These are phyloP conservation scores for Paraurostyla sp. DNA, from an alignment of 73 alveolate species.

Conservation along the genomic window DNA sequence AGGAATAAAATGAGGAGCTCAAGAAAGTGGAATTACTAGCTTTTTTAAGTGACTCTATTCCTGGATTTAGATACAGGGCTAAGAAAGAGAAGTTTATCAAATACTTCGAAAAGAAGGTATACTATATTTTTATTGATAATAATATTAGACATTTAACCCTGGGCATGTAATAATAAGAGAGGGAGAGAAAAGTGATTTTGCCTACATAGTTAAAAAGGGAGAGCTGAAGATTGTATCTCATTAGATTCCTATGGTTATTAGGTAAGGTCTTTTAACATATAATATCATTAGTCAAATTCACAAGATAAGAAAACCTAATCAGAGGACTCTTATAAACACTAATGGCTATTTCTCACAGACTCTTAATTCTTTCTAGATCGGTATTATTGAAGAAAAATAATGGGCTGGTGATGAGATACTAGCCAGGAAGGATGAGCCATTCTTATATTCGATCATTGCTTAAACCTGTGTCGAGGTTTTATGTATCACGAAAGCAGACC, in stretches of 20 bases:
- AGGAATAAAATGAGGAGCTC: neutral
- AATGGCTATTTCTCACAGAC: conserved; percentile 77
- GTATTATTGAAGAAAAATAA: conserved; percentile 64
- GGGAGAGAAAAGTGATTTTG: conserved; percentile 59
- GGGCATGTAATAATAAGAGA: conserved; percentile 62
- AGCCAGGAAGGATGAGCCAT: conserved; percentile 56
- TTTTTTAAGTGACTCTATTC: conserved; percentile 57
- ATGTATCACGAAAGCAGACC: conserved; percentile 47
- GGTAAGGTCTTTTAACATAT: neutral
- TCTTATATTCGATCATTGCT: conserved; percentile 61
- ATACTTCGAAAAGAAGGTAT: conserved; percentile 37
- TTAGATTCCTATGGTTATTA: conserved; percentile 58
- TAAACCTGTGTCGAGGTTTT: conserved; percentile 61
- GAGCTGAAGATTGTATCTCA: conserved; percentile 38
- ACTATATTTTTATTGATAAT: neutral
- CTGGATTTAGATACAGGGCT: conserved; percentile 64
- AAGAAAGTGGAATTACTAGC: conserved; percentile 56
- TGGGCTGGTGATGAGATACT: conserved; percentile 79
- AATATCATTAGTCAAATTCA: neutral
- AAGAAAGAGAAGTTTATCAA: conserved; percentile 44
- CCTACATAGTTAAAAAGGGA: conserved; percentile 67
- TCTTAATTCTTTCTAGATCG: conserved; percentile 66
- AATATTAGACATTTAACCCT: conserved; percentile 49
- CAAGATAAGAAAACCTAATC: neutral
- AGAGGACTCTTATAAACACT: conserved; percentile 53